Conservation (phyloP, 2,329 filamentous ascomycete species). For the Stagonosporopsis tanaceti region DNA sequence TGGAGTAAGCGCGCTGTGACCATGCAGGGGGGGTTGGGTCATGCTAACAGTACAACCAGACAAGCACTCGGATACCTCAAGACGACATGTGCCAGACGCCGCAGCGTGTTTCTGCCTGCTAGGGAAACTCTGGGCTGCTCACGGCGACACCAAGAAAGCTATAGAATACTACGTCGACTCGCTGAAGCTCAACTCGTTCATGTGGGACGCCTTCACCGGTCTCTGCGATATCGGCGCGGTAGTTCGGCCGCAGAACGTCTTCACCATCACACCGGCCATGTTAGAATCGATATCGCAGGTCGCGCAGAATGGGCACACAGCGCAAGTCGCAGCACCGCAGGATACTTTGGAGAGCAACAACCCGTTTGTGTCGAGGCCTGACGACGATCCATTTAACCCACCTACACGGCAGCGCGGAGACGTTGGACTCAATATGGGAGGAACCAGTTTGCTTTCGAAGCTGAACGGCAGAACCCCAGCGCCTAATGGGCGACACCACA, state of each 20-base stretch:
- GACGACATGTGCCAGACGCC: conserved; percentile 81
- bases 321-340: conserved; percentile 22
- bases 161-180: conserved; percentile 87
- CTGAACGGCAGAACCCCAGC: conserved; percentile 54
- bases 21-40: background rate
- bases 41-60: conserved; percentile 50
- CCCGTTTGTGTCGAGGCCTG: conserved; percentile 47
- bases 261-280: conserved; percentile 75
- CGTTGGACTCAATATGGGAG: conserved; percentile 46
- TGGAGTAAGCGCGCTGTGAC: conserved; percentile 68
- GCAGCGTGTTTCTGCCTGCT: conserved; percentile 83
- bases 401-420: conserved; percentile 43
- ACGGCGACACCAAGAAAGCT: conserved; percentile 82
- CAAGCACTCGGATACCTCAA: conserved; percentile 76
- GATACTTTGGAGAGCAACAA: conserved; percentile 36
- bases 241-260: conserved; percentile 84
- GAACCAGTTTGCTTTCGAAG: conserved; percentile 51
- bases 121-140: conserved; percentile 84
- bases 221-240: conserved; percentile 84
- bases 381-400: conserved; percentile 56
- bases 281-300: conserved; percentile 56
- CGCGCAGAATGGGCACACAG: conserved; percentile 32
- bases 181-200: conserved; percentile 89
- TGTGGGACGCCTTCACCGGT: conserved; percentile 95
- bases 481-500: conserved; percentile 34